Percentiles rank a stretch among this genome's conserved stretches.
Evolutionary conservation across 2,329 filamentous ascomycete genomes (phyloP).

Genomic region (Cladophialophora exuberans): DNA sequence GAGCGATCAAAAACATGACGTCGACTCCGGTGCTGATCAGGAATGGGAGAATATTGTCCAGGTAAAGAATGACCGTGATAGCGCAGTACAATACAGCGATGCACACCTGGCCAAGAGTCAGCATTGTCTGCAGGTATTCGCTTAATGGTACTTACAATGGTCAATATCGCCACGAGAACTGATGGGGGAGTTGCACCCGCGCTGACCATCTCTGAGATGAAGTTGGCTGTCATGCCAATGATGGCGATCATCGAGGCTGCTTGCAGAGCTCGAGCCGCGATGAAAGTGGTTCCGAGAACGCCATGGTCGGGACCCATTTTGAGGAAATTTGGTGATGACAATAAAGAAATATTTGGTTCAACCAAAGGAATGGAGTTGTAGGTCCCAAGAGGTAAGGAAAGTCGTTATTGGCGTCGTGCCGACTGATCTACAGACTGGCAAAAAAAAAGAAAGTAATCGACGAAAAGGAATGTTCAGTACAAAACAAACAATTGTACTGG

Average conservation of each 20-base stretch:
- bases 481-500: not conserved
- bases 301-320: constrained; percentile 55
- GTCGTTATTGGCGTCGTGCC: constrained; percentile 14
- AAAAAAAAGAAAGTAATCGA: constrained; percentile 4
- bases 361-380: constrained; percentile 2
- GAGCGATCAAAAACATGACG: constrained; percentile 70
- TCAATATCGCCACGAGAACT: constrained; percentile 76
- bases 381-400: not conserved
- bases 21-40: constrained; percentile 71
- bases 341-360: constrained; percentile 1
- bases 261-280: constrained; percentile 71
- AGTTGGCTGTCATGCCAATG: constrained; percentile 80
- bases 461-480: constrained; percentile 1
- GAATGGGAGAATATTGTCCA: constrained; percentile 75
- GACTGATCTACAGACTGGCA: constrained; percentile 2
- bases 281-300: constrained; percentile 78
- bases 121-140: not conserved
- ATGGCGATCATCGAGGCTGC: constrained; percentile 72
- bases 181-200: constrained; percentile 68
- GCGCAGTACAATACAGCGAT: constrained; percentile 78
- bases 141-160: constrained; percentile 65
- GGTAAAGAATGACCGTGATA: constrained; percentile 80
- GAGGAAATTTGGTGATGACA: constrained; percentile 9
- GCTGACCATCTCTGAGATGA: constrained; percentile 74
- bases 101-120: constrained; percentile 61